Evolutionary conservation across 169 alveolate genomes (phyloP), one percentile per base, ranked within the genome.

Genomic region (Fabrea salina): DNA sequence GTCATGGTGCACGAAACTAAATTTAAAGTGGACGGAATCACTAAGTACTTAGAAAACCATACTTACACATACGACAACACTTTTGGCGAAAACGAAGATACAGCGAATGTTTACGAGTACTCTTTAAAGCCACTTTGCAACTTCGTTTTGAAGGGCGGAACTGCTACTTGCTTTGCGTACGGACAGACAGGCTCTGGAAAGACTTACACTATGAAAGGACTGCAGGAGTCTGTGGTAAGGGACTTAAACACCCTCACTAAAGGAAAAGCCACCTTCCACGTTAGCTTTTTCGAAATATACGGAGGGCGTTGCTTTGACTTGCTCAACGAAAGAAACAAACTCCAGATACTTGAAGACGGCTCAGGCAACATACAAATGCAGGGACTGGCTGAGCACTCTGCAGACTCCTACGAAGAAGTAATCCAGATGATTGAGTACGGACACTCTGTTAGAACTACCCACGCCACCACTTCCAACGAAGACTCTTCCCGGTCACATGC

Each of bases 11-110:
- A 92, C 70, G 97, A 92, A 51, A 86, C 94, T 27, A 95, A 91
- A 75, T 68, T 87, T 33, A 92, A 89, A 86, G 96, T 95, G n/a
- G 98, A 95, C 81, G 98, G 98, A 4, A 90, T 92, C 64, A 95
- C 98, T 0, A 95, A 95, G 41, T 82, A 51, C 64, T 61, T 88
- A 13, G 93, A 88, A 80, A 80, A 82, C 71, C 91, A 85, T 54
- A 84, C 74, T 50, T 82, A 71, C 51, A 40, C 54, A 54, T 86
- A 83, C 53, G 92, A 86, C 39, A 84, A 85, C 41, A 49, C 90
- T 0, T 91, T 83, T 68, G 68, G 84, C 40, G 93, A 87, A 44
- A 58, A 44, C 2, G 92, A 86, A 57, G 67, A 82, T 32, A 87
- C 85, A 44, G 53, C 75, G 35, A 47, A 57, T 64, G 41, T 87